Percentiles rank a stretch among this genome's conserved stretches.
Evolutionary conservation across 108 stramenopile species (phyloP).

Genomic region (Fistulifera solaris): DNA sequence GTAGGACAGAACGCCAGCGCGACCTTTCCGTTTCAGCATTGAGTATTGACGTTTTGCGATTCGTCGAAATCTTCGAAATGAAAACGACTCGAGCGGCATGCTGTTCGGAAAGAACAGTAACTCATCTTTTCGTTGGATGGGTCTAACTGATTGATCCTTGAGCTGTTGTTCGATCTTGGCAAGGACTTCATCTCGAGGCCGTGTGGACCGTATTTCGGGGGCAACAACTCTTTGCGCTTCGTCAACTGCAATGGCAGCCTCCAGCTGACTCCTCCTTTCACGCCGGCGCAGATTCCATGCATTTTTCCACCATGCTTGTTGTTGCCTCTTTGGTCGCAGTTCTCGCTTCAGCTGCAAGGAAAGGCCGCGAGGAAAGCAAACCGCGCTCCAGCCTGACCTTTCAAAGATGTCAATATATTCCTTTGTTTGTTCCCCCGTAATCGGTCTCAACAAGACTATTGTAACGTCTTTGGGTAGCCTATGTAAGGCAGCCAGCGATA

Average conservation of each 20-base stretch:
- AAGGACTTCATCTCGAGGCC: neutral
- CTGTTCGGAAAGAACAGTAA: conserved; percentile 2
- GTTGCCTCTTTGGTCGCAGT: neutral
- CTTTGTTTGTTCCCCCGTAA: too few relatives aligned
- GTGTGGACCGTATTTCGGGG: neutral
- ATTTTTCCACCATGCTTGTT: too few relatives aligned
- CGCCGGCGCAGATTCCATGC: too few relatives aligned
- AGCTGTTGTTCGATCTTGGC: neutral
- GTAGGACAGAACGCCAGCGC: conserved; percentile 7
- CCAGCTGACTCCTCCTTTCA: too few relatives aligned
- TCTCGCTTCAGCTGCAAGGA: conserved; percentile 3
- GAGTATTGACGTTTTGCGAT: neutral
- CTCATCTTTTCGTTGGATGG: conserved; percentile 3
- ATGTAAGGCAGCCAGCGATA: conserved; percentile 13
- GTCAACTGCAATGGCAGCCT: neutral
- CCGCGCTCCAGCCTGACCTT: conserved; percentile 7
- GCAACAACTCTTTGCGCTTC: neutral
- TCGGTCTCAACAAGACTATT: neutral
- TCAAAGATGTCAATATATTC: neutral
- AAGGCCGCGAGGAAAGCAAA: conserved; percentile 10
- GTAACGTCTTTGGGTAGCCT: conserved; percentile 9
- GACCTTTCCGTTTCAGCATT: conserved; percentile 1
- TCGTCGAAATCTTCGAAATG: neutral
- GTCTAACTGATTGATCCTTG: neutral
- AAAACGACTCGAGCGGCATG: neutral